Evolutionary conservation across 1,284 basidiomycete genomes (phyloP), one percentile per base, ranked within the genome.

Genomic region (Naganishia cerealis): DNA sequence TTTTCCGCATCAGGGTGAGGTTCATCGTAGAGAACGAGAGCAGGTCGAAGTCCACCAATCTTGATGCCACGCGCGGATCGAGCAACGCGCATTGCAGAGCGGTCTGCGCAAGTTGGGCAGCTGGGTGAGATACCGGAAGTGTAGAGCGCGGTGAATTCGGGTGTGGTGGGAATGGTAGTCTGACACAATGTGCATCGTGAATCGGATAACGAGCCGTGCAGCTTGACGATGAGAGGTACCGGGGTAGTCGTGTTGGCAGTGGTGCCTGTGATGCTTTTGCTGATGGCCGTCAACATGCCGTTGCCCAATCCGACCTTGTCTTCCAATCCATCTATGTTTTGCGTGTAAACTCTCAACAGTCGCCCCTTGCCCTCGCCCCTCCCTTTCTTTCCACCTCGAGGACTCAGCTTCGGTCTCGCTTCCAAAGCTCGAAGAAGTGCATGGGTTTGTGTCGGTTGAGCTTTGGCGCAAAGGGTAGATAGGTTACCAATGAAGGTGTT

Each of bases 281-380:
- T 59, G 42, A 54, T 15, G 38, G 18, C 57, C 16, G 40, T 29
- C 38, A 95, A 80, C 0, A 98, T 82, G 65, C 90, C 90, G 36
- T 26, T 67, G 18, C 85, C 86, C 7, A 96, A 84, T 7, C 93
- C 93, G 15, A 87, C 89, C 76, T 92, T 92, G 68, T 84, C 84
- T 77, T 96, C 93, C 61, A 97, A 86, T 16, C 88, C 89, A 77
- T 97, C 93, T 70, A 96, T 94, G 80, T 95, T 94, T 82, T 97
- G 94, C 0, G 94, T 95, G 79, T 95, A 97, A 2, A 94, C 90
- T 38, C 94, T 85, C 56, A 94, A 84, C 1, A 97, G 85, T 57
- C 87, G 85, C 1, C 90, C 89, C 53, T 88, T 84, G 66, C 87
- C 83, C 80, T 92, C 92, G 12, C 84, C 79, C 73, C 95, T 90